Base-by-base conservation (phyloP, 192 early-diverging fungal species). In the Spizellomyces sp. region DNA sequence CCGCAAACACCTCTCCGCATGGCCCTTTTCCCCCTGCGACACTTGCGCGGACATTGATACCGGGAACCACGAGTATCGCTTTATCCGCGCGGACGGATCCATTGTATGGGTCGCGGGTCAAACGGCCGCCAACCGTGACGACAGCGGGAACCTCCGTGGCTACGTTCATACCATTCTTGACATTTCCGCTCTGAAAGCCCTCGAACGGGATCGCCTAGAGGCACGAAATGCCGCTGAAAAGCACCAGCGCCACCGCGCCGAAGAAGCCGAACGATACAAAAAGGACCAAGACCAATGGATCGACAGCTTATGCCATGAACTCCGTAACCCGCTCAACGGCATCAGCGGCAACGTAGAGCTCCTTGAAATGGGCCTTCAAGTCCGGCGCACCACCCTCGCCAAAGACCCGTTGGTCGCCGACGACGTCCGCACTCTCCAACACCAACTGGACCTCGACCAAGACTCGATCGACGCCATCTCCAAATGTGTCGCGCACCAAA, bases 271-370 rank as follows among this genome's bases (percentile, higher is more conserved):
- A 17, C 64, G 76, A 17, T 67, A 62, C 19, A 60, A 67, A 27
- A 67, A 66, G 36, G 63, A 71, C 14, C 70, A 71, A 42, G 78
- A 79, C 22, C 59, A 42, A 42, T 71, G 74, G 45, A 75, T 78
- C 36, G 66, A 67, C 36, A 63, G 61, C 64, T 70, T 76, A 44
- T 76, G 74, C 43, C 78, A 79, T 58, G 78, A 79, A 58, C 47
- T 79, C 19, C 69, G 78, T 19, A 79, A 79, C 64, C 78, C 78
- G 14, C 50, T 79, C 41, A 76, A 73, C 50, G 78, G 70, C 2
- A 69, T 69, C 42, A 14, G 19, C 59, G 36, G 36, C n/a, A 48
- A 71, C 22, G 61, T 41, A 10, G 75, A 76, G 7, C n/a, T 66
- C 15, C 19, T 66, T n/a, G 3, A 46, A 15, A n/a, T 15, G 15